These are phyloP conservation scores for Nannizzia gypsea DNA, from an alignment of 2,329 filamentous ascomycete genomes.

Conservation along the genomic window DNA sequence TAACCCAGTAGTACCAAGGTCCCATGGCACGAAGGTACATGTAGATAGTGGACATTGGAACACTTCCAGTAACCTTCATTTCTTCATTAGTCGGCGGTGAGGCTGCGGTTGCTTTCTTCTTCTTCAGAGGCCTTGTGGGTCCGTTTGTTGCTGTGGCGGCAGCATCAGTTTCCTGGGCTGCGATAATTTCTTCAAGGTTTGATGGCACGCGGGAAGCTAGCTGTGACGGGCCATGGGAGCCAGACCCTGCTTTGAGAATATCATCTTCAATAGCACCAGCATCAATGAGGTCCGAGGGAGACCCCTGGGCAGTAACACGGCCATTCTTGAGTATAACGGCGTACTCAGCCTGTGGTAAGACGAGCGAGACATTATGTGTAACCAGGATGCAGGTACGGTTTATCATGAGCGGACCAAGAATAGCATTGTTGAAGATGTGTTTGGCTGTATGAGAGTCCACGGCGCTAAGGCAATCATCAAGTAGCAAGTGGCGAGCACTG, in stretches of 20 bases:
- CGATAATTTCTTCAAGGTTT: constrained; percentile 51
- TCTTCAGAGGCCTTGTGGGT: constrained; percentile 25
- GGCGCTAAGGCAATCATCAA: constrained; percentile 92
- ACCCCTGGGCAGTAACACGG: constrained; percentile 63
- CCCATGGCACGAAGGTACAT: constrained; percentile 88
- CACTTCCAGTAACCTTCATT: constrained; percentile 69
- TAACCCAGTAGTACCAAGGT: constrained; percentile 88
- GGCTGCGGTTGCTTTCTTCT: constrained; percentile 34
- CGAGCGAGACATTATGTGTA: constrained; percentile 87
- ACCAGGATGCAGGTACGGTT: constrained; percentile 86
- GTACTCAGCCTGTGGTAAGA: constrained; percentile 65
- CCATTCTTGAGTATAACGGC: constrained; percentile 84
- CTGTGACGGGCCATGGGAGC: constrained; percentile 58
- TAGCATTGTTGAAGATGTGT: constrained; percentile 92
- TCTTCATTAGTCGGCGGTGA: constrained; percentile 48
- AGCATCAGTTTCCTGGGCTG: constrained; percentile 40
- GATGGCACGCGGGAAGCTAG: constrained; percentile 69
- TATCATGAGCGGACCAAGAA: constrained; percentile 79
- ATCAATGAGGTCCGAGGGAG: constrained; percentile 62
- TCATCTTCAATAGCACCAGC: constrained; percentile 88
- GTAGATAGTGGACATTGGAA: constrained; percentile 75
- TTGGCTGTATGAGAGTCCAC: constrained; percentile 96
- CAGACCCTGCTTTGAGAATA: constrained; percentile 59
- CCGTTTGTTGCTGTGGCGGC: constrained; percentile 34
- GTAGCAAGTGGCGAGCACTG: constrained; percentile 74